Conservation (phyloP, 2,329 filamentous ascomycete genomes). For the Ophiostoma piceae region DNA sequence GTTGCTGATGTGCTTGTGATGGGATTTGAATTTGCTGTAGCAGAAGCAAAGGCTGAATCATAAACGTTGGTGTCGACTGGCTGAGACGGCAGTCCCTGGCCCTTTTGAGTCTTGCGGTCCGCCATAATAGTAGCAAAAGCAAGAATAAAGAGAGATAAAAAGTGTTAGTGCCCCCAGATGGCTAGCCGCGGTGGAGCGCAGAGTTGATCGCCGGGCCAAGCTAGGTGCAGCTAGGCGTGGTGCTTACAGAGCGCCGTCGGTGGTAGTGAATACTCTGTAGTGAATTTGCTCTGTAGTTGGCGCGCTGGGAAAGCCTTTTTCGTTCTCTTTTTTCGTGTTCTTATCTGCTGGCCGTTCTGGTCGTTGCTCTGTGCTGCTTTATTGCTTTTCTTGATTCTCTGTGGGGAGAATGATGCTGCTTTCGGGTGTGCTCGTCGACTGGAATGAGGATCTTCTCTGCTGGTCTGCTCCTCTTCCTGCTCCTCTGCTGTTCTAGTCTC, state of each 20-base stretch:
- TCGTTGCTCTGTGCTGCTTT: too few relatives aligned
- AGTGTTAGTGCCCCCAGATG: background rate
- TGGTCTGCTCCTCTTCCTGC: background rate
- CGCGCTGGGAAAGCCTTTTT: too few relatives aligned
- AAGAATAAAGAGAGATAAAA: background rate
- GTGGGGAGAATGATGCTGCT: background rate
- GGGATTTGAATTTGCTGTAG: background rate
- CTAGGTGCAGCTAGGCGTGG: background rate
- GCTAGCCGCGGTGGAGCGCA: background rate
- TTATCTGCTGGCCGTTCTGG: background rate
- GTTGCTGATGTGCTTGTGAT: background rate
- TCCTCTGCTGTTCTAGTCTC: background rate
- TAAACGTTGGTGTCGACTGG: slow-evolving; percentile 1
- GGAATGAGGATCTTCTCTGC: slow-evolving; percentile 1
- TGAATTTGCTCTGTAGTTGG: too few relatives aligned
- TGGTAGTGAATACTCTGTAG: too few relatives aligned
- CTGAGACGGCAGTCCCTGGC: background rate
- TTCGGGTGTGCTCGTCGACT: background rate
- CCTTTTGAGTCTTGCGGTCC: background rate
- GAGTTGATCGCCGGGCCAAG: background rate
- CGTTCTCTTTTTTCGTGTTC: background rate
- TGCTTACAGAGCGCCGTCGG: background rate
- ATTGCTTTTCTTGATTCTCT: background rate
- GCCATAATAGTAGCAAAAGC: background rate
- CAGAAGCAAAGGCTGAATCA: background rate